phyloP scores from a whole-genome alignment of 139 green algal genomes.

The Micractinium sp. region DNA sequence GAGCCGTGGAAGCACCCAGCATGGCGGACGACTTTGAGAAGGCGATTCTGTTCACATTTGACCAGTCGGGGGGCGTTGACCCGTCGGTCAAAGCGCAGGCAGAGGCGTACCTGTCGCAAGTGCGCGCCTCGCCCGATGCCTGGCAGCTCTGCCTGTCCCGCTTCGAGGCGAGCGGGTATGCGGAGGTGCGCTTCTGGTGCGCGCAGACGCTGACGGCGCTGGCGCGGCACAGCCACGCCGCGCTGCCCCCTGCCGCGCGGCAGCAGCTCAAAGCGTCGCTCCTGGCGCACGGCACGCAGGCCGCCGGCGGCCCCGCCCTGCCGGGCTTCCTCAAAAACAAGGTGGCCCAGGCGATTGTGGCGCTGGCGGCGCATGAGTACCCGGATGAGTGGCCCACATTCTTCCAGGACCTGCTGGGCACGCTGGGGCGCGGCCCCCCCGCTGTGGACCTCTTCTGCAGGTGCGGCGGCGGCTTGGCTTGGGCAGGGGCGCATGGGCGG shows the following conservation, averaged over 20 bases:
- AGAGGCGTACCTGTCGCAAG: conserved; percentile 63
- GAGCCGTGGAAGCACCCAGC: neutral
- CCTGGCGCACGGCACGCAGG: conserved; percentile 10
- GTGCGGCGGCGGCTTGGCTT: neutral
- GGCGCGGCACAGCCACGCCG: neutral
- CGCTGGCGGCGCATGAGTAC: conserved; percentile 84
- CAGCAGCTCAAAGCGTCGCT: conserved; percentile 16
- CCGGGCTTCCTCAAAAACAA: conserved; percentile 94
- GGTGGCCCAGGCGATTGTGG: conserved; percentile 84
- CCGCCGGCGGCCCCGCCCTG: conserved; percentile 32
- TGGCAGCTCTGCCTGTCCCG: conserved; percentile 84
- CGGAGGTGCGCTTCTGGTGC: conserved; percentile 98
- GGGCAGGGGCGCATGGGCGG: too few relatives aligned
- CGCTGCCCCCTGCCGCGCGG: conserved; percentile 3
- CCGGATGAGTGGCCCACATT: conserved; percentile 87
- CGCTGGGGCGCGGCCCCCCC: conserved; percentile 57
- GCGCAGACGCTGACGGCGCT: conserved; percentile 21
- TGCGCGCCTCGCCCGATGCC: conserved; percentile 63
- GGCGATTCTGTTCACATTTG: conserved; percentile 89
- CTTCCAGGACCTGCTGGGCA: conserved; percentile 83
- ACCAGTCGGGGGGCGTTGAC: conserved; percentile 74
- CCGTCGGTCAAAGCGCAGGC: conserved; percentile 70
- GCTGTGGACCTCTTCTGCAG: conserved; percentile 91
- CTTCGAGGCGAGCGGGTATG: conserved; percentile 68
- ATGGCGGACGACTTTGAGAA: conserved; percentile 94